phyloP scores from a whole-genome alignment of 2,329 filamentous ascomycete species.

The Cordyceps cicadae region DNA sequence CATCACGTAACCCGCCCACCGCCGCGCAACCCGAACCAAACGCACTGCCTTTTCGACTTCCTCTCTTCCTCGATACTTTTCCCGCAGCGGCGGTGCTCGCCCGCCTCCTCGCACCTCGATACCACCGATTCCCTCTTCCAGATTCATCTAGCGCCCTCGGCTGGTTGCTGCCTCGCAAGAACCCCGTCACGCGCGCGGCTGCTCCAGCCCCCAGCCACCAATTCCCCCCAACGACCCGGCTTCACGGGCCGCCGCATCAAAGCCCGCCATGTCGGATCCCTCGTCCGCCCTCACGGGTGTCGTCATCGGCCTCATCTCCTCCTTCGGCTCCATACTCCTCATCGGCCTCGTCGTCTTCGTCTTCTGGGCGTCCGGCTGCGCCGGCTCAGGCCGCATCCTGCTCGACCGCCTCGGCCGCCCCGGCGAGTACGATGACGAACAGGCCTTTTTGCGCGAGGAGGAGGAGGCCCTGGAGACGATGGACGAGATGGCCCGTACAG shows the following conservation, averaged over 20 bases:
- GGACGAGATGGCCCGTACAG: slow-evolving; percentile 83
- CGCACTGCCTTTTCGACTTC: slow-evolving; percentile 8
- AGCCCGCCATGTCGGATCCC: slow-evolving; percentile 19
- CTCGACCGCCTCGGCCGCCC: slow-evolving; percentile 88
- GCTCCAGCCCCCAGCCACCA: neutral
- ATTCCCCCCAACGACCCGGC: neutral
- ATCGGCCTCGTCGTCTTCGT: slow-evolving; percentile 85
- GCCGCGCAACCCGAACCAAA: neutral
- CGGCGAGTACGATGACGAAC: slow-evolving; percentile 96
- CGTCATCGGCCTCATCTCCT: slow-evolving; percentile 88
- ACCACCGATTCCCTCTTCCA: neutral
- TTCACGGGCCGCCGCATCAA: neutral
- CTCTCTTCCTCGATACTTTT: neutral
- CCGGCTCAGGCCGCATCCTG: slow-evolving; percentile 77
- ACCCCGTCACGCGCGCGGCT: slow-evolving; percentile 1
- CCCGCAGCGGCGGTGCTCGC: slow-evolving; percentile 10
- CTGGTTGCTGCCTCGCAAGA: neutral
- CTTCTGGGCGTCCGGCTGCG: slow-evolving; percentile 65
- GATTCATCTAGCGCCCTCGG: neutral
- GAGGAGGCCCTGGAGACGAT: slow-evolving; percentile 89
- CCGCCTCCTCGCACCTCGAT: neutral
- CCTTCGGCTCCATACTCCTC: slow-evolving; percentile 82
- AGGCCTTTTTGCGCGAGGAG: slow-evolving; percentile 88
- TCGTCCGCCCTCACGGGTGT: slow-evolving; percentile 60
- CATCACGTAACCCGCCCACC: neutral